Conservation (phyloP, 2,329 filamentous ascomycete genomes). For the Aspergillus sp. region DNA sequence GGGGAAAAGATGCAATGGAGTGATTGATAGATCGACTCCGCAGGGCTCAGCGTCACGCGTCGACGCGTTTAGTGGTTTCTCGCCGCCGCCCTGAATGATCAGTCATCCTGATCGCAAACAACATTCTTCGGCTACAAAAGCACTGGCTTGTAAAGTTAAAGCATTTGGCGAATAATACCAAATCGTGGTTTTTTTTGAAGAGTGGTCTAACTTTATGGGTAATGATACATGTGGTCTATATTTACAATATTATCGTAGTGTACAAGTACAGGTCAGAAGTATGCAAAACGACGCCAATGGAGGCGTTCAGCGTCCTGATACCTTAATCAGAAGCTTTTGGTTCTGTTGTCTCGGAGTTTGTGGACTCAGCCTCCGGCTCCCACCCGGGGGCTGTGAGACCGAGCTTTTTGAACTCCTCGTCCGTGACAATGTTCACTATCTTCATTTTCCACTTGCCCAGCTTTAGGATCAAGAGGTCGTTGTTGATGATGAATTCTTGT, state of each 20-base stretch:
- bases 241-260: slow-evolving; percentile 22
- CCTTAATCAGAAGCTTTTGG: slow-evolving; percentile 4
- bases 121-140: background rate
- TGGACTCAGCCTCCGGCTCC: slow-evolving; percentile 39
- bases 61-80: slow-evolving; percentile 45
- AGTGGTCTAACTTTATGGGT: slow-evolving; percentile 9
- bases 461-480: slow-evolving; percentile 58
- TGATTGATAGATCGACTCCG: slow-evolving; percentile 21
- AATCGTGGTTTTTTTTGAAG: background rate
- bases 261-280: slow-evolving; percentile 12
- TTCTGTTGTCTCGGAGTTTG: background rate
- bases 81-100: slow-evolving; percentile 13
- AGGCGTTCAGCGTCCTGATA: background rate
- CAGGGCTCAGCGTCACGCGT: slow-evolving; percentile 36
- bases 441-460: slow-evolving; percentile 66
- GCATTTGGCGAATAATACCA: background rate
- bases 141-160: background rate
- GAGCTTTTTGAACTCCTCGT: slow-evolving; percentile 55
- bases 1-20: slow-evolving; percentile 20
- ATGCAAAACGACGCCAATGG: background rate
- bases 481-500: slow-evolving; percentile 55
- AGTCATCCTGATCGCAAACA: background rate
- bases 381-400: slow-evolving; percentile 57
- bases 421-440: slow-evolving; percentile 59
- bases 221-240: slow-evolving; percentile 17